phyloP scores from a whole-genome alignment of 371 early-diverging fungal genomes.

The Circinella umbellata region DNA sequence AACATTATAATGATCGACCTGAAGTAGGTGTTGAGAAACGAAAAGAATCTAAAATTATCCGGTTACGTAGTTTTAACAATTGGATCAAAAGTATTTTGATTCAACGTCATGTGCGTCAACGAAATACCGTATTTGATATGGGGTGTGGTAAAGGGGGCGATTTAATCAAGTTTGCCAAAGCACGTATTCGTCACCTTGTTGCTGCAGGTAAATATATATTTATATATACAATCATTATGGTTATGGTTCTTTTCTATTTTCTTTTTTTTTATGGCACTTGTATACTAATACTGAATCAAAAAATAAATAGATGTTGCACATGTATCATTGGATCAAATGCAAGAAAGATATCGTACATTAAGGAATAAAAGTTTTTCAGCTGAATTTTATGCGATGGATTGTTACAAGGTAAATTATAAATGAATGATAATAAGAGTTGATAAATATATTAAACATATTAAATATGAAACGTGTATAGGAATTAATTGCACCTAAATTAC shows the following conservation, averaged over 20 bases:
- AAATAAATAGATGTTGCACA: conserved; percentile 85
- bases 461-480: conserved; percentile 34
- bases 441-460: not conserved
- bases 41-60: conserved; percentile 83
- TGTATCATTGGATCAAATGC: conserved; percentile 91
- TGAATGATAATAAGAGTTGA: not conserved
- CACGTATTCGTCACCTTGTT: conserved; percentile 71
- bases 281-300: too few relatives aligned
- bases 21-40: conserved; percentile 78
- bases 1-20: conserved; percentile 94
- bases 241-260: not conserved
- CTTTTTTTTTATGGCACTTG: not conserved
- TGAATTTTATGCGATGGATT: conserved; percentile 81
- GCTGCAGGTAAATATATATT: conserved; percentile 61
- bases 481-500: conserved; percentile 58
- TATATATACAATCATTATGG: too few relatives aligned
- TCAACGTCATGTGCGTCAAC: conserved; percentile 59
- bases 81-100: conserved; percentile 95
- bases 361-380: conserved; percentile 67
- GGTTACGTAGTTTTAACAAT: conserved; percentile 93
- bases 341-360: conserved; percentile 69
- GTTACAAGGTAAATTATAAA: conserved; percentile 66
- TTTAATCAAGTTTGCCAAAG: conserved; percentile 89
- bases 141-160: conserved; percentile 99
- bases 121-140: conserved; percentile 84